Conservation (phyloP, 768 basidiomycete species). For the Serendipita sp. region DNA sequence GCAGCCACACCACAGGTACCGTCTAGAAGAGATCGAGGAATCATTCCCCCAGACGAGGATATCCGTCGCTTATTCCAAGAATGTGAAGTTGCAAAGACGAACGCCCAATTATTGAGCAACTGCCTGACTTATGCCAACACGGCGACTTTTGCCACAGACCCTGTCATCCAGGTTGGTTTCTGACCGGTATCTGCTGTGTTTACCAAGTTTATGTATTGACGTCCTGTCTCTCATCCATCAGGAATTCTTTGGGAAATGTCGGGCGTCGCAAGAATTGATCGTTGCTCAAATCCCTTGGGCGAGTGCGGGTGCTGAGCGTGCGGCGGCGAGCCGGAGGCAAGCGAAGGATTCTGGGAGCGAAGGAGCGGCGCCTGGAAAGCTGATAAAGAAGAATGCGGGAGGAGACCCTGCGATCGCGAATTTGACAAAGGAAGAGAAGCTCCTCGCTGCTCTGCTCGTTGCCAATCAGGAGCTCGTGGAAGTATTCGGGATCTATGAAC, state of each 20-base stretch:
- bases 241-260: conserved; percentile 75
- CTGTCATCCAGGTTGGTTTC: conserved; percentile 47
- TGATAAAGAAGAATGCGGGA: not conserved
- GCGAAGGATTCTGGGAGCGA: conserved; percentile 17
- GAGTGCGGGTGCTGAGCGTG: conserved; percentile 55
- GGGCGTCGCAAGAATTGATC: conserved; percentile 69
- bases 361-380: not conserved
- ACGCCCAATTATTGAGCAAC: conserved; percentile 58
- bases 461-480: conserved; percentile 59
- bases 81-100: conserved; percentile 69
- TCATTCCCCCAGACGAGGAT: conserved; percentile 70
- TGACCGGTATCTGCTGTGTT: no score
- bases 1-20: conserved; percentile 7
- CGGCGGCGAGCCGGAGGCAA: conserved; percentile 17
- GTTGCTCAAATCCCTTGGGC: conserved; percentile 88
- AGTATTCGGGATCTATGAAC: conserved; percentile 60
- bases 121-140: conserved; percentile 54
- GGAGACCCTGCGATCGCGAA: conserved; percentile 17
- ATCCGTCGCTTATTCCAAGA: conserved; percentile 71
- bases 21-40: conserved; percentile 14
- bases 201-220: not conserved
- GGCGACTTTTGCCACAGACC: conserved; percentile 44
- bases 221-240: conserved; percentile 28
- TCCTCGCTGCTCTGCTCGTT: conserved; percentile 54
- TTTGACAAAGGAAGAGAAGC: conserved; percentile 54